phyloP scores from a whole-genome alignment of 2,329 filamentous ascomycete genomes.

The Chaetomium sp. region DNA sequence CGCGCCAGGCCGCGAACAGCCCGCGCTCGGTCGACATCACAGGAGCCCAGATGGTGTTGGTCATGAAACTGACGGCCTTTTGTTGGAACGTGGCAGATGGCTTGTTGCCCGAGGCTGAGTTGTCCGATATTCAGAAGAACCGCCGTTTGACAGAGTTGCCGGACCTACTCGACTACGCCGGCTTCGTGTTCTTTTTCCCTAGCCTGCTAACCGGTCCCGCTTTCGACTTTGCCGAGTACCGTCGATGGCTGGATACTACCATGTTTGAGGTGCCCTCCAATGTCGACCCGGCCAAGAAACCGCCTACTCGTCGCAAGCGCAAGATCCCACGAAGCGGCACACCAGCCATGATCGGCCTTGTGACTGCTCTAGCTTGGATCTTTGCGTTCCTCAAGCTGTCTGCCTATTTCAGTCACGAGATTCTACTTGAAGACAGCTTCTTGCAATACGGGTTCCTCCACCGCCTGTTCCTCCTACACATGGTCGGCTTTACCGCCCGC shows the following conservation, averaged over 20 bases:
- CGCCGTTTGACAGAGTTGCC: constrained; percentile 72
- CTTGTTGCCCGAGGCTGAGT: constrained; percentile 65
- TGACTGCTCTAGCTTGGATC: constrained; percentile 71
- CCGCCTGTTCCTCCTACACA: constrained; percentile 73
- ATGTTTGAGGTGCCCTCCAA: constrained; percentile 86
- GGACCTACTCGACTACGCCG: constrained; percentile 69
- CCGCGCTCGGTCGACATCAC: constrained; percentile 76
- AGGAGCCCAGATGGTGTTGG: constrained; percentile 92
- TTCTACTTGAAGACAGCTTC: constrained; percentile 61
- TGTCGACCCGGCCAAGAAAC: constrained; percentile 77
- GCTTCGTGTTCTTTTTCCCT: constrained; percentile 94
- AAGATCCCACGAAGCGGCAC: constrained; percentile 87
- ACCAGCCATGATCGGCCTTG: constrained; percentile 72
- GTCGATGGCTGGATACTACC: constrained; percentile 82
- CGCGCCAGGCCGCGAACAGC: constrained; percentile 64
- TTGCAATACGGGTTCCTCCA: constrained; percentile 61
- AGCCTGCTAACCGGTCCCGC: constrained; percentile 82
- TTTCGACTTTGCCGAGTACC: constrained; percentile 92
- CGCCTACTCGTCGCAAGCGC: constrained; percentile 80
- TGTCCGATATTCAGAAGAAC: constrained; percentile 84
- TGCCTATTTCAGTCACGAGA: constrained; percentile 55
- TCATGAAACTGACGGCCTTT: constrained; percentile 96
- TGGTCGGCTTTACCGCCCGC: constrained; percentile 73
- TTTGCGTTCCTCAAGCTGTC: constrained; percentile 68
- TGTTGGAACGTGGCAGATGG: constrained; percentile 98